Conservation (phyloP, 352 stramenopile species). For the Phytopythium litorale region DNA sequence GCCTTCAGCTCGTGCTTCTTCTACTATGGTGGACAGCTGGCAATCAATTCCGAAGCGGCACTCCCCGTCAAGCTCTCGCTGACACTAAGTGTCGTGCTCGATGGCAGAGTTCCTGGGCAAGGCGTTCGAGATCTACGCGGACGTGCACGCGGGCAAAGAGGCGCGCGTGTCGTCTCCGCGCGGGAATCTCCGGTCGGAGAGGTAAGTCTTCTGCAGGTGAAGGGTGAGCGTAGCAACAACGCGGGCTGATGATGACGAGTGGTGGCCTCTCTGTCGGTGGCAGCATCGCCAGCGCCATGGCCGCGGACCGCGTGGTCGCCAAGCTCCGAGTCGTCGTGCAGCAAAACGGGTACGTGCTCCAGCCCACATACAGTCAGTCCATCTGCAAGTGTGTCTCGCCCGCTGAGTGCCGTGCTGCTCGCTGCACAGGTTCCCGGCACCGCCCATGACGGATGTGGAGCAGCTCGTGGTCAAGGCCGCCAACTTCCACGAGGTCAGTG, state of each 20-base stretch:
- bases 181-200: constrained; percentile 30
- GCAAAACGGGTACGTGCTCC: constrained; percentile 32
- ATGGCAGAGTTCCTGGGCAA: constrained; percentile 46
- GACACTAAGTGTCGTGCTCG: not conserved
- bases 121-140: constrained; percentile 42
- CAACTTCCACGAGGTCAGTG: constrained; percentile 52
- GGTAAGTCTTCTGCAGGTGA: constrained; percentile 10
- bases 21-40: constrained; percentile 31
- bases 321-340: constrained; percentile 40
- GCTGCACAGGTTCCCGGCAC: constrained; percentile 30
- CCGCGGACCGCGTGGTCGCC: constrained; percentile 43
- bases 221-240: not conserved
- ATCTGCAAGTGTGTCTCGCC: not conserved
- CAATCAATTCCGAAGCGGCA: too few relatives aligned
- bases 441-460: constrained; percentile 49
- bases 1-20: constrained; percentile 45
- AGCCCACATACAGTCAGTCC: not conserved
- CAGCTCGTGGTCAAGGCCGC: constrained; percentile 43
- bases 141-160: constrained; percentile 29
- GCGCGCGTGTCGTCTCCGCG: constrained; percentile 17
- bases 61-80: not conserved
- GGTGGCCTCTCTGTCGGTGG: not conserved
- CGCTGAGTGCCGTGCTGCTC: not conserved
- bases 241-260: not conserved
- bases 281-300: constrained; percentile 45